Evolutionary conservation across 1,284 basidiomycete species (phyloP), one percentile per base, ranked within the genome.

Genomic region (Wallemia ichthyophaga): DNA sequence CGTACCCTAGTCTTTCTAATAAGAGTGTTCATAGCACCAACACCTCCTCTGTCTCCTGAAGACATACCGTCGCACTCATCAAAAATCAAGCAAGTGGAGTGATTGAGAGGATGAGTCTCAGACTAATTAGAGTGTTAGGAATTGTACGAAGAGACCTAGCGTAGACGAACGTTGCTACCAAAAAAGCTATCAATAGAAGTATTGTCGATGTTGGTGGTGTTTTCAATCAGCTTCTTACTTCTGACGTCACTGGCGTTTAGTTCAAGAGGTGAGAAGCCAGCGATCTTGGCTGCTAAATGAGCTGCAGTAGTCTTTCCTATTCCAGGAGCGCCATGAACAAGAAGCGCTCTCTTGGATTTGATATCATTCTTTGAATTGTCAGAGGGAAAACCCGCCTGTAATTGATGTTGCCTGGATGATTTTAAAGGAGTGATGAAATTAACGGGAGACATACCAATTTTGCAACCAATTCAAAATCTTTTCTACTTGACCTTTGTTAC

Each of bases 1-100:
- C 67, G 1, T 58, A 83, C 87, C 73, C 83, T 86, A 15, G 85
- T 85, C 74, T 95, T 96, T 72, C 83, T 89, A 66, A 98, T 94
- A 60, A 99, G 68, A 0, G 80, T 78, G 62, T 89, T 89, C 65
- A 98, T 71, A 7, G 92, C 92, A 27, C 87, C 91, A 1, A 96
- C 83, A 62, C 92, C 92, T 23, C 94, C 92, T 58, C 92, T 77
- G 70, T 99, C 94, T 25, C 92, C 92, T 1, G 86, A 85, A 3
- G 88, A 94, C 89, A 98, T 98, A 7, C 94, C 92, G 65, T 99
- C 92, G 0, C 98, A 92, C 69, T 99, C 94, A 67, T 99, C 94
- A 88, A 99, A 95, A 68, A 98, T 96, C 55, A 98, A 72, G n/a
- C 37, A 48, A 15, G 37, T 48, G n/a, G 13, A 17, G n/a, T 48